Base-by-base conservation (phyloP, 1,284 basidiomycete genomes). In the Cryptococcus neoformans region DNA sequence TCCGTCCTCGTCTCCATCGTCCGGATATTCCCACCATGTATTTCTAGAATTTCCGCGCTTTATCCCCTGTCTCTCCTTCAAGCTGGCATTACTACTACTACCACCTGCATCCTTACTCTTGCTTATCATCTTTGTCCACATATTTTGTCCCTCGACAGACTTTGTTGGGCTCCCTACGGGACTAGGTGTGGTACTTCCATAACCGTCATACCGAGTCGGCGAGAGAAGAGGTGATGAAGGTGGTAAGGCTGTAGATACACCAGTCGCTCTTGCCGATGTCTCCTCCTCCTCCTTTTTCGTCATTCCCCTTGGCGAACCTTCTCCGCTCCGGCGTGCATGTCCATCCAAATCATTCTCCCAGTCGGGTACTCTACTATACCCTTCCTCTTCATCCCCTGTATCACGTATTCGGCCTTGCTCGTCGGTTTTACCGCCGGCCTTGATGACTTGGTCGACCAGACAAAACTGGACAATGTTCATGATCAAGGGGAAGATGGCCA, bases 401-500 rank as follows among this genome's bases (percentile, higher is more conserved):
- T 21, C 21, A 21, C 21, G 21, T 21, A 21, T 21, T 6, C 8
- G 7, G n/a, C 51, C 53, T 4, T 42, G 7, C 16, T 55, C 59
- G 12, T 65, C 65, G 28, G 57, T 57, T 3, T 54, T 57, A 37
- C 65, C 62, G 10, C 69, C 65, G 35, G 62, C 69, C 58, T 78
- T 79, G 68, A 78, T 75, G 49, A 78, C 55, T 49, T 74, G 73
- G 57, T 80, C 78, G 39, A 80, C 74, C 28, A 79, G 58, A 41
- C 75, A 75, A 65, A 79, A 78, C 73, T 95, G 92, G 16, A 92
- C 64, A 49, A 93, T 80, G 74, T 93, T 97, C 92, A 96, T 96
- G 57, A 88, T 81, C 59, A 94, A 87, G 1, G 94, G 94, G 78
- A 96, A 94, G 49, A 97, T 73, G 55, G 92, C 90, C 90, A 97